Base-by-base conservation (phyloP, 1,284 basidiomycete species). In the Apiotrichum akiyoshidainum region DNA sequence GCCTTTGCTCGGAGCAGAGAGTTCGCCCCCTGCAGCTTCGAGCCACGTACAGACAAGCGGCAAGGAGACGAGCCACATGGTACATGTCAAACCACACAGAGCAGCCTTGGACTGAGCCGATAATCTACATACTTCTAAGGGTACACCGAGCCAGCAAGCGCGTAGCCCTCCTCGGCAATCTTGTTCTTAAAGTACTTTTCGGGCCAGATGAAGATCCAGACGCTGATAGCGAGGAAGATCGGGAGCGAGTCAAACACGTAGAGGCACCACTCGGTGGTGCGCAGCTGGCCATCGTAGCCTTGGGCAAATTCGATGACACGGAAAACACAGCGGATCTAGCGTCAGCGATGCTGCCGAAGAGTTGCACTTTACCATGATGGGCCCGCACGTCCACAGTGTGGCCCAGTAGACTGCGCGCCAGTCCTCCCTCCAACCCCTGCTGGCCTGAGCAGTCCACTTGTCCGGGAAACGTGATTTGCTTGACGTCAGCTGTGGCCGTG, bases 271-370 rank as follows among this genome's bases (percentile, higher is more conserved):
- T 87, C 85, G 21, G 81, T 81, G 1, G 82, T 86, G 21, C 84
- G 81, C n/a, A 88, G 80, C 45, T 78, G 75, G 3, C 87, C 86
- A 22, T 72, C 66, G 73, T 81, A 87, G 21, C 87, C 87, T 73
- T 87, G 77, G 2, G 83, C 83, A 41, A 85, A 80, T 65, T 88
- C 86, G 31, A 83, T 79, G 2, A 84, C 83, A 70, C 87, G 83
- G 74, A 84, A 89, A 5, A 82, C 73, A 40, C 85, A 87, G 61
- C 87, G 86, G 65, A 88, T 41, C 45, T 52, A 41, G 41, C 12
- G 19, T 42, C 17, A 34, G 21, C n/a, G 26, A 9, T 9, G 17
- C 10, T 41, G 9, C 22, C 34, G 14, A 37, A 37, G 46, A 26
- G 26, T 14, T 1, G n/a, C 39, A 42, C 61, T 86, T 84, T 62